Evolutionary conservation across 2,329 filamentous ascomycete species (phyloP), one percentile per base, ranked within the genome.

Genomic region (Aspergillus carbonarius): DNA sequence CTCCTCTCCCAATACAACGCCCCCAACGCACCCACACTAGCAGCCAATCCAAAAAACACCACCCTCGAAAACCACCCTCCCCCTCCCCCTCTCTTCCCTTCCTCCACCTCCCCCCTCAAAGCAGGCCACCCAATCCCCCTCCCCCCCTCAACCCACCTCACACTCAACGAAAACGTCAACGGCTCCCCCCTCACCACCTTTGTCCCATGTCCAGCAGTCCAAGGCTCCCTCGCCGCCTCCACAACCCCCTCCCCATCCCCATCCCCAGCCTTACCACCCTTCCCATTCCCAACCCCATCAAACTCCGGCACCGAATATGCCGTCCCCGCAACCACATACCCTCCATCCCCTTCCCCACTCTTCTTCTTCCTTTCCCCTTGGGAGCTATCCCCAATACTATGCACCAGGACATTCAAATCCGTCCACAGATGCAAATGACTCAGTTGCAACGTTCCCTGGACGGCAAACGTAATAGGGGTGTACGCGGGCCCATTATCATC

Each of bases 371-470:
- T 67, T 13, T 60, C 76, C 27, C 27, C 27, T 9, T 8, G 9
- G 4, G 6, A 32, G 10, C 8, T 13, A 40, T 20, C 20, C 4
- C 66, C 66, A 42, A 77, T 71, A 35, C 71, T 80, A 62, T 93
- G 95, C 66, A 97, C 82, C 56, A 98, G 81, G 61, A 98, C 87
- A 73, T 98, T 98, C 74, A 98, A 83, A 70, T 91, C 87, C 5
- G 92, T 93, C 70, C 89, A 90, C 66, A 99, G 86, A 78, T 98
- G 95, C 68, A 99, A 82, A 75, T 97, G 95, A 74, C 88, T 92
- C 52, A 88, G 81, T 77, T 99, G 93, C 18, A 98, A 82, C 0
- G 91, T 96, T 2, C 95, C 95, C 12, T 93, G 89, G 17, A 99
- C 79, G 2, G 93, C 93, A 63, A 99, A 91, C 6, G 96, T 89